Conservation (phyloP, 371 early-diverging fungal genomes). For the Mortierella sp. region DNA sequence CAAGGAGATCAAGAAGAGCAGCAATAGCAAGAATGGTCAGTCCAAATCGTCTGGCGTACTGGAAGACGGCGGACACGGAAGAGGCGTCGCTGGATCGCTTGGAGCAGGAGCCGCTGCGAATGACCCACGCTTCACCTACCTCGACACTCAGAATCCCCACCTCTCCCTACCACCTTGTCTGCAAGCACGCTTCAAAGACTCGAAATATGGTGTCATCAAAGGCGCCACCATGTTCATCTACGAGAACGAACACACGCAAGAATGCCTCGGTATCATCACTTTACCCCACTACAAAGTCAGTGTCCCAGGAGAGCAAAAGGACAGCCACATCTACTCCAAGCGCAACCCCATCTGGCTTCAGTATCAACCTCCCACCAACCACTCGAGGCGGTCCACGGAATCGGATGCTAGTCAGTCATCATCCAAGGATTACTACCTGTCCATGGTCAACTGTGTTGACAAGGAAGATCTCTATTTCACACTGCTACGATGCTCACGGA, state of each 20-base stretch:
- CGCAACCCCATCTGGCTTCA: conserved; percentile 62
- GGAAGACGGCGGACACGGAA: conserved; percentile 6
- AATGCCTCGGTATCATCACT: conserved; percentile 83
- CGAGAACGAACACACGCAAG: conserved; percentile 79
- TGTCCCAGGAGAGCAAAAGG: conserved; percentile 67
- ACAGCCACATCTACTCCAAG: conserved; percentile 67
- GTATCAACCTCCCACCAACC: conserved; percentile 25
- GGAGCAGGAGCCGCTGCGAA: conserved; percentile 17
- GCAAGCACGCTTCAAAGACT: conserved; percentile 58
- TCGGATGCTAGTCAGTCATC: conserved; percentile 18
- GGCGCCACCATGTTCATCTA: conserved; percentile 85
- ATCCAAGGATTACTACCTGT: conserved; percentile 62
- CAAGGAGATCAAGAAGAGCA: conserved; percentile 27
- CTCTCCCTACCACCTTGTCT: conserved; percentile 36
- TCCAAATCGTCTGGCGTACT: neutral
- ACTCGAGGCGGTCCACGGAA: conserved; percentile 30
- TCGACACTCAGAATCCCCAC: conserved; percentile 46
- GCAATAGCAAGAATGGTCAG: conserved; percentile 14
- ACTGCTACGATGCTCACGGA: conserved; percentile 51
- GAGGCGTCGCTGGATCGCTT: conserved; percentile 26
- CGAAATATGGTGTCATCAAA: conserved; percentile 81
- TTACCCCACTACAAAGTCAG: conserved; percentile 74
- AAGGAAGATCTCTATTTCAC: conserved; percentile 89
- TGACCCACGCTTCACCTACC: conserved; percentile 39
- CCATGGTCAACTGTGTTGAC: conserved; percentile 69